Conservation (phyloP, 345 rosid genomes). For the Linum usitatissimum region DNA sequence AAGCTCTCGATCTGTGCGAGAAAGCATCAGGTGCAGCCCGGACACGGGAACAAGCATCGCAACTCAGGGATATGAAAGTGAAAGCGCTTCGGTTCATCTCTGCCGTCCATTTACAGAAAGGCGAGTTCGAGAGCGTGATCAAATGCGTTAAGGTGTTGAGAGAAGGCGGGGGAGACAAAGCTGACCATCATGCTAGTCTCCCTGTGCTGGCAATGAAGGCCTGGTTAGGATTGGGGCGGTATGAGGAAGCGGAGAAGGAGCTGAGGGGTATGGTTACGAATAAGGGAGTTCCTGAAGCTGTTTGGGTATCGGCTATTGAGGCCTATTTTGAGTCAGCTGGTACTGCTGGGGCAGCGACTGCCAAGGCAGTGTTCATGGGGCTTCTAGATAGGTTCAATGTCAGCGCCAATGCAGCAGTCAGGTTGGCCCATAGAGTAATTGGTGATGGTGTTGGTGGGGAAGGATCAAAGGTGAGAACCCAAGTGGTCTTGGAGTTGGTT, state of each 20-base stretch:
- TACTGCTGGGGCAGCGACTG: conserved; percentile 85
- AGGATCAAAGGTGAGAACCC: conserved; percentile 47
- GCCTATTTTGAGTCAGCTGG: conserved; percentile 80
- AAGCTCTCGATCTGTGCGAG: conserved; percentile 70
- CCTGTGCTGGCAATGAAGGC: conserved; percentile 99
- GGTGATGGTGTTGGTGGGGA: conserved; percentile 38
- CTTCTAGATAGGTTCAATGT: conserved; percentile 75
- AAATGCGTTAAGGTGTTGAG: conserved; percentile 83
- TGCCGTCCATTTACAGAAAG: conserved; percentile 78
- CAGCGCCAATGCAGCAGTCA: conserved; percentile 71
- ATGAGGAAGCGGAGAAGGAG: conserved; percentile 82
- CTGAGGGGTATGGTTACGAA: conserved; percentile 70
- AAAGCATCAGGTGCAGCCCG: conserved; percentile 50
- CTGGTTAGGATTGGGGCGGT: conserved; percentile 76
- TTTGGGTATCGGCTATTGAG: conserved; percentile 94
- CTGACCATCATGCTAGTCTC: conserved; percentile 67
- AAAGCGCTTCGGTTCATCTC: conserved; percentile 80
- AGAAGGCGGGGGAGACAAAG: conserved; percentile 41
- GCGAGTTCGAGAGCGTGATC: conserved; percentile 75
- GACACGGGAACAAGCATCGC: conserved; percentile 44
- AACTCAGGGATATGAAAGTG: conserved; percentile 42
- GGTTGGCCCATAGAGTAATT: conserved; percentile 56
- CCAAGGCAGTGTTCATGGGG: conserved; percentile 77
- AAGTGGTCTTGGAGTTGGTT: conserved; percentile 64
- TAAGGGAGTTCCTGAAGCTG: conserved; percentile 78